Conservation (phyloP, 257 asterid species). For the Salvia hispanica region DNA sequence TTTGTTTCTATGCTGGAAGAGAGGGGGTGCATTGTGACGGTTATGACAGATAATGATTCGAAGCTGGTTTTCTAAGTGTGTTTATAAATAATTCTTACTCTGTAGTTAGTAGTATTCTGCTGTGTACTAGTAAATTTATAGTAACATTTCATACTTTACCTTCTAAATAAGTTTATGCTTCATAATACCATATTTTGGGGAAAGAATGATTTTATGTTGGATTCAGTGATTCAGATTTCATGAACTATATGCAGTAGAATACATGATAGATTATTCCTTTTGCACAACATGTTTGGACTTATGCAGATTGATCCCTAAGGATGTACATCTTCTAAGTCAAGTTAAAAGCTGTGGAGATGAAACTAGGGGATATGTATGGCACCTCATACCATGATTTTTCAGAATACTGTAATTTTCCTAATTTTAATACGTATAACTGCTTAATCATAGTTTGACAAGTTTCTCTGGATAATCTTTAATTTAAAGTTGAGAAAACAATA, state of each 20-base stretch:
- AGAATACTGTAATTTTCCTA: background rate
- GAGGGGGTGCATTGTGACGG: background rate
- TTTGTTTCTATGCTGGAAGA: background rate
- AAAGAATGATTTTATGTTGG: background rate
- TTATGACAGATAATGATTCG: background rate
- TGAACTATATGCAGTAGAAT: slow-evolving; percentile 7
- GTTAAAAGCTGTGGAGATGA: slow-evolving; percentile 17
- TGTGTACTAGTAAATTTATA: background rate
- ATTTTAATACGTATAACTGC: slow-evolving; percentile 5
- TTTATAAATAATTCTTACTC: background rate
- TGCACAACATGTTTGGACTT: background rate
- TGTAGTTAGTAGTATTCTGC: background rate
- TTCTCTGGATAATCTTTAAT: background rate
- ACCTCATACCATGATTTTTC: background rate
- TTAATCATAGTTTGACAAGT: slow-evolving; percentile 10
- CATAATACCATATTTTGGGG: background rate
- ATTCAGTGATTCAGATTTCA: slow-evolving; percentile 16
- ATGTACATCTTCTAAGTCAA: slow-evolving; percentile 20
- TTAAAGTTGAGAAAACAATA: slow-evolving; percentile 4
- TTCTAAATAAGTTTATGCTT: background rate
- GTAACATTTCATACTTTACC: too few species aligned
- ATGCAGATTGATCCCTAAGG: slow-evolving; percentile 16
- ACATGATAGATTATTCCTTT: background rate
- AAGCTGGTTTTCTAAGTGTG: background rate
- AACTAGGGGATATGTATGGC: slow-evolving; percentile 3